Percentiles rank a stretch among this genome's conserved stretches.
phyloP scores from a whole-genome alignment of 805 yeast species.

The Candida hungchunana region DNA sequence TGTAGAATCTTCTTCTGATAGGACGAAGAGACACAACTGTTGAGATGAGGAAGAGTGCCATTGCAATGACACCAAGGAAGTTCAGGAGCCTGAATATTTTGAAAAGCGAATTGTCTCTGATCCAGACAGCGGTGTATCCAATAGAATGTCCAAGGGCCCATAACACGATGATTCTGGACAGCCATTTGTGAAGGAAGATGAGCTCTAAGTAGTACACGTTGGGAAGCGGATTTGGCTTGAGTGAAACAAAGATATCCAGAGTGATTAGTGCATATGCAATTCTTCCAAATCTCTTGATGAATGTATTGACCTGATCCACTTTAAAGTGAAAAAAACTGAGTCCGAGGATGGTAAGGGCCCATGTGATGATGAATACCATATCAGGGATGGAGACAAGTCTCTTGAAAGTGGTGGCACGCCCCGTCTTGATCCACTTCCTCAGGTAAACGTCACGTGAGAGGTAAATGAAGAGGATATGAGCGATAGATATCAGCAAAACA shows the following conservation, averaged over 20 bases:
- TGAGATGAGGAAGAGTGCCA: constrained; percentile 33
- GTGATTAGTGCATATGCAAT: constrained; percentile 56
- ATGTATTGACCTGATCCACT: constrained; percentile 31
- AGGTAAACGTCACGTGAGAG: constrained; percentile 31
- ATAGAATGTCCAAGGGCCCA: constrained; percentile 46
- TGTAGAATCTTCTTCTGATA: constrained; percentile 47
- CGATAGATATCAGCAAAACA: constrained; percentile 38
- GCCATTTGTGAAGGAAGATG: constrained; percentile 64
- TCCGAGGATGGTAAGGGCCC: constrained; percentile 30
- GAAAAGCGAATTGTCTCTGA: constrained; percentile 29
- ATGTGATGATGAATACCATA: constrained; percentile 31
- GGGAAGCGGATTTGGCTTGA: constrained; percentile 51
- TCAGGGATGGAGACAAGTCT: constrained; percentile 33
- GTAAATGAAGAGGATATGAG: constrained; percentile 36
- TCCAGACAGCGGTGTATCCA: constrained; percentile 51
- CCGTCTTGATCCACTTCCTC: constrained; percentile 35
- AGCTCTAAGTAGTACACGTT: constrained; percentile 48
- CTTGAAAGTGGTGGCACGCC: constrained; percentile 33
- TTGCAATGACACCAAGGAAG: constrained; percentile 47
- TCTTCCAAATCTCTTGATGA: constrained; percentile 58
- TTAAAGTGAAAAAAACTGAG: constrained; percentile 34
- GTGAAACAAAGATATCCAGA: constrained; percentile 48
- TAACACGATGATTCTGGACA: constrained; percentile 51
- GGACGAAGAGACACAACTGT: constrained; percentile 43
- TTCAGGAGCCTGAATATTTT: constrained; percentile 39